Conservation (phyloP, 768 basidiomycete genomes). For the Chalciporus sphaerocephalus region DNA sequence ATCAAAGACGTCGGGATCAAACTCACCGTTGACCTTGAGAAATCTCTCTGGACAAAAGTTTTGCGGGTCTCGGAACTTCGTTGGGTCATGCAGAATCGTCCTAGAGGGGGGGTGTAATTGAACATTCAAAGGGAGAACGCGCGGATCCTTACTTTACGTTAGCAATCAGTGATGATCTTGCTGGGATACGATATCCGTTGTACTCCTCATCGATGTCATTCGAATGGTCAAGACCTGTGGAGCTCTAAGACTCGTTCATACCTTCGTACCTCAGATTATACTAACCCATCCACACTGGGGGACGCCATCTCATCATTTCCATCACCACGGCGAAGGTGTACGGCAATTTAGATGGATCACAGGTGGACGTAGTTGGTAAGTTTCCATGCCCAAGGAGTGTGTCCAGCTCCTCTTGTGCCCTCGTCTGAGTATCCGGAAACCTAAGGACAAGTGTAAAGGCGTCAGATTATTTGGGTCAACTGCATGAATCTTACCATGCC, state of each 20-base stretch:
- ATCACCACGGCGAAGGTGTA: slow-evolving; percentile 4
- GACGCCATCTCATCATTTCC: slow-evolving; percentile 8
- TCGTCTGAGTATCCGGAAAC: slow-evolving; percentile 2
- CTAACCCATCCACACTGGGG: slow-evolving; percentile 8
- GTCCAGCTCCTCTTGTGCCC: slow-evolving; percentile 4
- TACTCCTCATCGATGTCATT: slow-evolving; percentile 3
- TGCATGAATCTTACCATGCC: slow-evolving; percentile 2
- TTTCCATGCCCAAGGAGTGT: slow-evolving; percentile 6
- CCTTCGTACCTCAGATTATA: not conserved
- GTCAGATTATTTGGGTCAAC: not conserved
- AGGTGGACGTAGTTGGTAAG: slow-evolving; percentile 1
- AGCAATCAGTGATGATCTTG: slow-evolving; percentile 2
- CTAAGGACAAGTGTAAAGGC: not conserved
- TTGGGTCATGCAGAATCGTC: slow-evolving; percentile 3
- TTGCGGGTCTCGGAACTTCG: not conserved
- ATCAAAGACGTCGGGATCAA: slow-evolving; percentile 3
- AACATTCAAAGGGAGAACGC: too few relatives aligned
- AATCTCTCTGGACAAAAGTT: not conserved
- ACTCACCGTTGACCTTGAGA: slow-evolving; percentile 1
- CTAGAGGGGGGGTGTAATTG: not conserved
- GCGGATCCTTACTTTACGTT: slow-evolving; percentile 1
- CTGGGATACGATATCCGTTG: slow-evolving; percentile 3
- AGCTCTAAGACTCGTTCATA: not conserved
- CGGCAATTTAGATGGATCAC: slow-evolving; percentile 1
- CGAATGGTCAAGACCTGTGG: slow-evolving; percentile 3